phyloP scores from a whole-genome alignment of 805 yeast species.

The Yamadazyma nakazawae region DNA sequence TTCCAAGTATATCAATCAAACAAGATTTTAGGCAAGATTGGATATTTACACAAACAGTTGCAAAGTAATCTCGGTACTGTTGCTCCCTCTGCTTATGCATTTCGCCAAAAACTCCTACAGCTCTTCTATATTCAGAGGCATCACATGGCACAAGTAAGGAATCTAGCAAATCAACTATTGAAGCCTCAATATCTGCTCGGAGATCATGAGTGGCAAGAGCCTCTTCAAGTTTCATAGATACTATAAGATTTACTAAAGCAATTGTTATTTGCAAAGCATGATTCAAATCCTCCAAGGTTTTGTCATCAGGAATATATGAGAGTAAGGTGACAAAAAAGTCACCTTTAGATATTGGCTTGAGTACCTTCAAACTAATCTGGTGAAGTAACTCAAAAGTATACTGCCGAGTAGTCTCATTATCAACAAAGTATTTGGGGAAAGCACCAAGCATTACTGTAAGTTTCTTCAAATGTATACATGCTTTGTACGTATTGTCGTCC shows the following conservation, averaged over 20 bases:
- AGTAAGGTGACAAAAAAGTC: not conserved
- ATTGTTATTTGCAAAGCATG: not conserved
- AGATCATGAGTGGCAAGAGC: not conserved
- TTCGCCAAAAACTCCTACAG: not conserved
- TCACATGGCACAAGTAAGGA: not conserved
- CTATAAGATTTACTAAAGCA: not conserved
- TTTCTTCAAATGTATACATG: not conserved
- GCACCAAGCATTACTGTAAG: not conserved
- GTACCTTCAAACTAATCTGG: not conserved
- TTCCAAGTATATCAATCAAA: constrained; percentile 30
- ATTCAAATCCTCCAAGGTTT: not conserved
- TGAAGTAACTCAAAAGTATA: not conserved
- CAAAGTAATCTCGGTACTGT: not conserved
- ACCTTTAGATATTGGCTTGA: not conserved
- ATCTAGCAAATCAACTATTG: not conserved
- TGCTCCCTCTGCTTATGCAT: not conserved
- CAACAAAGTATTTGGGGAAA: not conserved
- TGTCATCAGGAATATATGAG: not conserved
- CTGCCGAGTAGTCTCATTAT: not conserved
- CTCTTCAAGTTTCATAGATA: not conserved
- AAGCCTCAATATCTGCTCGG: not conserved
- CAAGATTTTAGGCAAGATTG: constrained; percentile 10
- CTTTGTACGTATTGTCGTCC: not conserved
- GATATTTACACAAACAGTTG: constrained; percentile 2
- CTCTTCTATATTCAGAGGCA: not conserved